A percentile compares a stretch with the other conserved stretches of the same genome.
These are phyloP conservation scores for Candida qinlingensis DNA, from an alignment of 805 yeast genomes.

Conservation along the genomic window DNA sequence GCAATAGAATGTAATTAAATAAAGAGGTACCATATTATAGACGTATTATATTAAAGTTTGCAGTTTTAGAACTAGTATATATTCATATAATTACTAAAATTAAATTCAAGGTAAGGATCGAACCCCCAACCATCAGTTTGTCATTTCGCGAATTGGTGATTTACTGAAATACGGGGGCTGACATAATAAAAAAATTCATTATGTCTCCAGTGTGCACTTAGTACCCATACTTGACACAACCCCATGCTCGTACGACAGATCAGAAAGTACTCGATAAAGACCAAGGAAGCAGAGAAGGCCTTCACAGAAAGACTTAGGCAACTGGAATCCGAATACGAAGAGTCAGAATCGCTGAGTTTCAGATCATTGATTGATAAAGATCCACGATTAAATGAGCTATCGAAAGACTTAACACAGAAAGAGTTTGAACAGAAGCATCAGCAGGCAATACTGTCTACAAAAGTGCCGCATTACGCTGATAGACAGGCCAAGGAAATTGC, in stretches of 20 bases:
- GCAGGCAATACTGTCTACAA: slow-evolving; percentile 34
- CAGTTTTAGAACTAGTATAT: too few relatives aligned
- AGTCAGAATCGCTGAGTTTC: slow-evolving; percentile 22
- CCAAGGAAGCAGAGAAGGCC: slow-evolving; percentile 15
- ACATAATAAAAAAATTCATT: neutral
- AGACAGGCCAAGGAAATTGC: slow-evolving; percentile 46
- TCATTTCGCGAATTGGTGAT: too few relatives aligned
- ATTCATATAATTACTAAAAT: too few relatives aligned
- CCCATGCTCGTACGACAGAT: neutral
- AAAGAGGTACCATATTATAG: too few relatives aligned
- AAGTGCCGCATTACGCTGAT: slow-evolving; percentile 39
- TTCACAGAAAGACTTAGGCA: slow-evolving; percentile 23
- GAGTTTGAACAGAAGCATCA: slow-evolving; percentile 36
- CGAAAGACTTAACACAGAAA: slow-evolving; percentile 26
- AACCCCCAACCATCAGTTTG: too few relatives aligned
- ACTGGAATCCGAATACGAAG: slow-evolving; percentile 21
- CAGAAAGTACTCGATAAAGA: slow-evolving; percentile 1
- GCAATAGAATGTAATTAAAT: too few relatives aligned
- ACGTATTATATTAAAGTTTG: too few relatives aligned
- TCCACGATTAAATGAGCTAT: slow-evolving; percentile 20
- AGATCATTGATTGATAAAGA: slow-evolving; percentile 23
- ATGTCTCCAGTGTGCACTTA: too few relatives aligned
- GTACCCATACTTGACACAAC: too few relatives aligned
- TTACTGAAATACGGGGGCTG: neutral
- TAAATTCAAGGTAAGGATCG: too few relatives aligned